Conservation (phyloP, 1,284 basidiomycete genomes). For the Mycena sp. region DNA sequence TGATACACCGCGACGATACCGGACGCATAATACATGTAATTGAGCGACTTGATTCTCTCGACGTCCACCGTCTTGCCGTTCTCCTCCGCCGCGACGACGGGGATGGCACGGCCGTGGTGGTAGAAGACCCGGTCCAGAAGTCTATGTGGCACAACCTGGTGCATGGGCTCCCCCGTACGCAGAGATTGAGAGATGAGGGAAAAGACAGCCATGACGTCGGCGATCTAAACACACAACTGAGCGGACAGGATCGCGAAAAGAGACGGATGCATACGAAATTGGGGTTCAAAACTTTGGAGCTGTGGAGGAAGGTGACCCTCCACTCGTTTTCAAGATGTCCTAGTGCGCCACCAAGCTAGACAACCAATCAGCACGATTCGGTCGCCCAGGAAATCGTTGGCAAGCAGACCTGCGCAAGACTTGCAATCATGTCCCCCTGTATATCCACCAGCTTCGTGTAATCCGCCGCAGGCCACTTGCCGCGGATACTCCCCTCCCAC, state of each 20-base stretch:
- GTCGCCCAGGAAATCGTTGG: neutral
- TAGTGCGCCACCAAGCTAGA: constrained; percentile 53
- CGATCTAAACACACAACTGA: constrained; percentile 42
- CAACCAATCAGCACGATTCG: too few relatives aligned
- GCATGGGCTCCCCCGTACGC: constrained; percentile 56
- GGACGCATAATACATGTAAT: constrained; percentile 58
- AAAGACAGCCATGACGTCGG: constrained; percentile 56
- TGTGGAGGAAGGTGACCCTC: constrained; percentile 49
- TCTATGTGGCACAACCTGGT: constrained; percentile 53
- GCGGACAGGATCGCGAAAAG: neutral
- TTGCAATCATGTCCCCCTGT: constrained; percentile 53
- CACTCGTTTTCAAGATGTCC: constrained; percentile 49
- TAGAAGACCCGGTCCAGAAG: constrained; percentile 56
- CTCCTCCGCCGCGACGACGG: too few relatives aligned
- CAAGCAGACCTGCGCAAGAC: constrained; percentile 48
- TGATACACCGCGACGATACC: constrained; percentile 56
- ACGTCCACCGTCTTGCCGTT: too few relatives aligned
- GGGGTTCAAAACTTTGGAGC: constrained; percentile 57
- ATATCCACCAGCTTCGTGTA: constrained; percentile 53
- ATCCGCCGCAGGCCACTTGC: constrained; percentile 59
- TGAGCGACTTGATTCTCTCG: constrained; percentile 45
- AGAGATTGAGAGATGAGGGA: constrained; percentile 57
- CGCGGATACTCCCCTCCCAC: constrained; percentile 60
- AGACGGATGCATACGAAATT: constrained; percentile 39
- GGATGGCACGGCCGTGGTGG: constrained; percentile 40